These are phyloP conservation scores for Arachnopeziza araneosa DNA, from an alignment of 2,329 filamentous ascomycete genomes.

Conservation along the genomic window DNA sequence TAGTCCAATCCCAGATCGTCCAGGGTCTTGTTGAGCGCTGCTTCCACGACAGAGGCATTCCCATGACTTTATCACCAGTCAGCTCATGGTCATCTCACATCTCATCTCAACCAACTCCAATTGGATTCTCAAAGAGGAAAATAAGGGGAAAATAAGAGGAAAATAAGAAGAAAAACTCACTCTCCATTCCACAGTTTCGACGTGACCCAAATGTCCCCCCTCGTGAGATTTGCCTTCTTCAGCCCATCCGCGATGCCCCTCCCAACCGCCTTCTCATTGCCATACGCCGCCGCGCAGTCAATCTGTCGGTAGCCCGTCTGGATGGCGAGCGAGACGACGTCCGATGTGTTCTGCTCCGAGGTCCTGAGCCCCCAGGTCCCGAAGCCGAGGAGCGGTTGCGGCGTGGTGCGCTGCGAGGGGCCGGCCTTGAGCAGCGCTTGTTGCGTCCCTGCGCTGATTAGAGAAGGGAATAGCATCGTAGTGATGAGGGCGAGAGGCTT, in stretches of 20 bases:
- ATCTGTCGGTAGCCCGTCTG: constrained; percentile 1
- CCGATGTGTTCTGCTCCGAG: constrained; percentile 8
- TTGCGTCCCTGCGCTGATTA: background rate
- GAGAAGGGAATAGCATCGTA: too few species aligned
- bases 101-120: too few species aligned
- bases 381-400: constrained; percentile 11
- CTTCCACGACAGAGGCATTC: constrained; percentile 50
- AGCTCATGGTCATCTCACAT: background rate
- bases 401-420: background rate
- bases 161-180: background rate
- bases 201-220: constrained; percentile 59
- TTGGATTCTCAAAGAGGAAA: too few species aligned
- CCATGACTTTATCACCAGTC: background rate
- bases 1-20: constrained; percentile 71
- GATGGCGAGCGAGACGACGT: background rate
- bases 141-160: background rate
- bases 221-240: constrained; percentile 60
- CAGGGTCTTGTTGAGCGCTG: constrained; percentile 67
- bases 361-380: constrained; percentile 11
- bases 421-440: background rate
- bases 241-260: constrained; percentile 48
- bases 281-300: constrained; percentile 40
- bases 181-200: constrained; percentile 52
- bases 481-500: too few species aligned
- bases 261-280: constrained; percentile 79